Evolutionary conservation across 108 stramenopile genomes (phyloP).

Genomic region (Stephanodiscus triporus): DNA sequence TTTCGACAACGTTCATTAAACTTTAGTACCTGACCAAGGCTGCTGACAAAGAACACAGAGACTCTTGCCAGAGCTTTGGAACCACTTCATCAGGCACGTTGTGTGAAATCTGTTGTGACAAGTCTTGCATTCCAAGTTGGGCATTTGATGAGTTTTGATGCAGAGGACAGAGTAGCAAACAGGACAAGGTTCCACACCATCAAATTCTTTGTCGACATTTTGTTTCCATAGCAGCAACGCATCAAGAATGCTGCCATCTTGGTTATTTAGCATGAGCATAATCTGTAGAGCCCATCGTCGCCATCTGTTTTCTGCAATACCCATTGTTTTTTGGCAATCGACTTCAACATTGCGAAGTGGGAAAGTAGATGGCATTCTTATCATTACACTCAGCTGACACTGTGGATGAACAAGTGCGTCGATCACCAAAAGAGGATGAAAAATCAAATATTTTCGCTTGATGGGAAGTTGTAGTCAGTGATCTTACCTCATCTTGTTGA

Average conservation of each 20-base stretch:
- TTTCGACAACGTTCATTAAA: too few species aligned
- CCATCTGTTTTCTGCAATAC: slow-evolving; percentile 74
- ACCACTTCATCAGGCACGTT: slow-evolving; percentile 95
- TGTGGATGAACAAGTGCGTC: slow-evolving; percentile 11
- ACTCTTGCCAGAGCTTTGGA: slow-evolving; percentile 88
- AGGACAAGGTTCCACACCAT: slow-evolving; percentile 98
- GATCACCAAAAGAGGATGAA: not conserved
- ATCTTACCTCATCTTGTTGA: slow-evolving; percentile 81
- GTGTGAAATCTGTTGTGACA: slow-evolving; percentile 92
- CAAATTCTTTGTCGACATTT: slow-evolving; percentile 97
- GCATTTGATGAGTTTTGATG: slow-evolving; percentile 88
- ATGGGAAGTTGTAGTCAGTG: not conserved
- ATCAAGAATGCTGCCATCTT: slow-evolving; percentile 85
- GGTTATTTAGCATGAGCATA: slow-evolving; percentile 83
- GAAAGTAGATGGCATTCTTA: slow-evolving; percentile 73
- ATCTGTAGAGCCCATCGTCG: slow-evolving; percentile 85
- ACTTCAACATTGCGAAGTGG: slow-evolving; percentile 85
- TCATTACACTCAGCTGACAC: slow-evolving; percentile 76
- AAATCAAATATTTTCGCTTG: not conserved
- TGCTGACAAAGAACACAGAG: slow-evolving; percentile 94
- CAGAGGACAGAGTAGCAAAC: slow-evolving; percentile 96
- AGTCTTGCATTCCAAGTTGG: slow-evolving; percentile 82
- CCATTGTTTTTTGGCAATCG: slow-evolving; percentile 80
- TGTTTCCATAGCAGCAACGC: slow-evolving; percentile 96
- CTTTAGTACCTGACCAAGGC: slow-evolving; percentile 63